Conservation (phyloP, 2,329 filamentous ascomycete genomes). For the Botrytis deweyae region DNA sequence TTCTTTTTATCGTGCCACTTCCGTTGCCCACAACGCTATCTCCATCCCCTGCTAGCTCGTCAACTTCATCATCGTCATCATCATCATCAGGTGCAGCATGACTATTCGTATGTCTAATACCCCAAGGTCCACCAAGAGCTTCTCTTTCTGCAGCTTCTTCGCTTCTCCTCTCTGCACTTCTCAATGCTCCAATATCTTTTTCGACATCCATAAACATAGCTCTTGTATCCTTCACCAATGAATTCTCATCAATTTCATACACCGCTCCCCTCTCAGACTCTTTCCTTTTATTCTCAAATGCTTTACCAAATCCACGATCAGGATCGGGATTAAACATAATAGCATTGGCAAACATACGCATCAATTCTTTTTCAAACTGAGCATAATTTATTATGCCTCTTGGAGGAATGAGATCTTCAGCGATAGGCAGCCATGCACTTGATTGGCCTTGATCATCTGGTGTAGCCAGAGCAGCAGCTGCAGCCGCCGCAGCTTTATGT, state of each 20-base stretch:
- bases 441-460: constrained; percentile 51
- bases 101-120: neutral
- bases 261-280: constrained; percentile 45
- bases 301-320: constrained; percentile 59
- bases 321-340: constrained; percentile 97
- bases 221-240: constrained; percentile 80
- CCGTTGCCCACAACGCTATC: neutral
- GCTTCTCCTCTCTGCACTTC: constrained; percentile 37
- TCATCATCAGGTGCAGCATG: neutral
- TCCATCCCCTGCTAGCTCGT: constrained; percentile 15
- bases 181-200: constrained; percentile 41
- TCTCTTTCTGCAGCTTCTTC: constrained; percentile 29
- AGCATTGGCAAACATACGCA: constrained; percentile 96
- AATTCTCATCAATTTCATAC: constrained; percentile 75
- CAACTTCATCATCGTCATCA: constrained; percentile 16
- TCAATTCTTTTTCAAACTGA: constrained; percentile 88
- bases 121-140: constrained; percentile 19
- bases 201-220: constrained; percentile 91
- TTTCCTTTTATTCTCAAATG: constrained; percentile 43
- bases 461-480: constrained; percentile 57
- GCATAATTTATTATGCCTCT: constrained; percentile 89
- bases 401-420: constrained; percentile 77
- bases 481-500: constrained; percentile 62
- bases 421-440: constrained; percentile 65
- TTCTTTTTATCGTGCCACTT: neutral